Evolutionary conservation across 73 alveolate species (phyloP), one percentile per base, ranked within the genome.

Genomic region (Uronychia binucleata): DNA sequence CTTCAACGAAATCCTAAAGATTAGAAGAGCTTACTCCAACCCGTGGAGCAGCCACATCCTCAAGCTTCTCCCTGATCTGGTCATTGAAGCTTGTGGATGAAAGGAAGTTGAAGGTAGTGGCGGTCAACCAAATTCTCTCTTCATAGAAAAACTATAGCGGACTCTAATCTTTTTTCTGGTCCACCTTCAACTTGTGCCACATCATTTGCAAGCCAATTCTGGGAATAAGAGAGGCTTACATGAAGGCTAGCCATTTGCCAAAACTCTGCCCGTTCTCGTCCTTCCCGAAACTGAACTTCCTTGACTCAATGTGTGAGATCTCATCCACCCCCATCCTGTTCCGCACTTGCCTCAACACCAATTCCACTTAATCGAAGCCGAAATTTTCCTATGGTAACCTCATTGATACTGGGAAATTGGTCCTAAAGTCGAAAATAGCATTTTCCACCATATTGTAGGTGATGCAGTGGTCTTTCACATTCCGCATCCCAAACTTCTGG

Each of bases 351-450:
- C 90, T 83, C 67, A 83, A 75, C 30, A 83, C 74, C 0, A 83
- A 60, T 83, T 83, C 90, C 26, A 83, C 76, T 75, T 83, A 83
- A 75, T 83, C 90, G 33, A 83, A 83, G 26, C 90, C 90, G 74
- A 83, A 46, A 19, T 46, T 46, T 46, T 46, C 67, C 67, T 46
- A 19, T 19, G 19, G 5, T 46, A 11, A 19, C 5, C n/a, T 11
- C 5, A 46, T 46, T 5, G 19, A 83, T 13, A 76, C 78, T 83
- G 74, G 79, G 33, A 60, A 83, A 27, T 60, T 34, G 30, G 90
- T 33, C 28, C 90, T 83, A 78, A 83, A 60, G 28, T 83, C 90
- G 8, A 83, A 81, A 5, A 83, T 82, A 0, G 76, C 90, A 60
- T 83, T 83, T 75, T 83, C 90, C 1, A 83, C 84, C 84, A 83